A percentile compares a stretch with the other conserved stretches of the same genome.
phyloP scores from a whole-genome alignment of 2,329 filamentous ascomycete species.

The Colletotrichum endophyticum region DNA sequence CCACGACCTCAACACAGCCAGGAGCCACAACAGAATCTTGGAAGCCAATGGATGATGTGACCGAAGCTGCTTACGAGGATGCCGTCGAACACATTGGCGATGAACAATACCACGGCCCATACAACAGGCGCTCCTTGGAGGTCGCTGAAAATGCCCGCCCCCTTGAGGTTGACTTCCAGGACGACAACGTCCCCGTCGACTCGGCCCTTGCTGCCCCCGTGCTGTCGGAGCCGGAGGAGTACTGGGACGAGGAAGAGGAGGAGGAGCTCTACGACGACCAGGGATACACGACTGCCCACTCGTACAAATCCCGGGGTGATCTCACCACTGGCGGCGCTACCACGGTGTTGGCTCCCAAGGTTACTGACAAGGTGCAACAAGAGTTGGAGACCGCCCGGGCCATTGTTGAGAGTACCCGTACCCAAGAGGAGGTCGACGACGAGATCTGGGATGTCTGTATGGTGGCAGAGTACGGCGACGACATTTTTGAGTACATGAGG shows the following conservation, averaged over 20 bases:
- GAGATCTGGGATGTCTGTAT: conserved; percentile 94
- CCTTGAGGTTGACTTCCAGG: not conserved
- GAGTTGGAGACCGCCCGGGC: conserved; percentile 73
- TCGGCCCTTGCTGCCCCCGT: conserved; percentile 7
- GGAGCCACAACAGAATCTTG: not conserved
- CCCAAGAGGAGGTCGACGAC: conserved; percentile 80
- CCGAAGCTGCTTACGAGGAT: conserved; percentile 49
- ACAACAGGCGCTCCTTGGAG: conserved; percentile 4
- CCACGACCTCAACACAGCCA: conserved; percentile 12
- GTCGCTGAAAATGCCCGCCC: not conserved
- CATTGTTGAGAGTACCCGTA: conserved; percentile 70
- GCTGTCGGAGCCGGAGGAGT: conserved; percentile 63
- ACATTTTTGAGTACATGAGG: conserved; percentile 93
- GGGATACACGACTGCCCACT: conserved; percentile 79
- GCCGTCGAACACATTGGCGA: conserved; percentile 46
- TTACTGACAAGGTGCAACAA: conserved; percentile 70
- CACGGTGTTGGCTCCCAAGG: conserved; percentile 72
- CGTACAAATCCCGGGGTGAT: conserved; percentile 75
- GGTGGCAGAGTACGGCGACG: conserved; percentile 95
- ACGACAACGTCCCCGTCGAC: not conserved
- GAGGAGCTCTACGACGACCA: conserved; percentile 62
- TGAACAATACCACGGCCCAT: conserved; percentile 18
- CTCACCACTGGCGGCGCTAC: conserved; percentile 57
- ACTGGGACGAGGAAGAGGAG: conserved; percentile 82
- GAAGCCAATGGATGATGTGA: conserved; percentile 37